Evolutionary conservation across 2,329 filamentous ascomycete species (phyloP).

Genomic region (Paramyrothecium sp.): DNA sequence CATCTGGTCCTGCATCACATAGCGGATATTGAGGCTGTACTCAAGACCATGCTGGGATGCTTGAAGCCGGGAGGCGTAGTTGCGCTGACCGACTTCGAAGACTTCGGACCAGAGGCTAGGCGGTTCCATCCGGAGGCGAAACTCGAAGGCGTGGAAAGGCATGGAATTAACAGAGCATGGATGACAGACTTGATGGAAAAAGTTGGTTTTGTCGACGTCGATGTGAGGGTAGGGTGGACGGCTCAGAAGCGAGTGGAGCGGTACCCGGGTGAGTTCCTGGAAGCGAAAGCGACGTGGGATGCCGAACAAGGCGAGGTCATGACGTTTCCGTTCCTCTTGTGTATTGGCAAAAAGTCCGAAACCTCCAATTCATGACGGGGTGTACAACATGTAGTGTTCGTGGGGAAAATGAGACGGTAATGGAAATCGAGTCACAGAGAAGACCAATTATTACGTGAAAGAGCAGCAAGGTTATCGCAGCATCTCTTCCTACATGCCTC

Average conservation of each 20-base stretch:
- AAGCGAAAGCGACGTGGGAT: slow-evolving; percentile 24
- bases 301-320: slow-evolving; percentile 22
- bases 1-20: slow-evolving; percentile 59
- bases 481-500: too few relatives aligned
- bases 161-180: slow-evolving; percentile 44
- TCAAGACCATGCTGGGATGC: slow-evolving; percentile 44
- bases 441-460: too few relatives aligned
- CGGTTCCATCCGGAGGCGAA: slow-evolving; percentile 51
- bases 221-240: slow-evolving; percentile 45
- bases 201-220: slow-evolving; percentile 36
- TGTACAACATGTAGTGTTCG: too few relatives aligned
- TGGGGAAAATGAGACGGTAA: too few relatives aligned
- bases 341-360: slow-evolving; percentile 25
- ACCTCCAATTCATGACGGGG: not conserved
- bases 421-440: too few relatives aligned
- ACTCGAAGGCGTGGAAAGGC: slow-evolving; percentile 52
- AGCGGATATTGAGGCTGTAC: slow-evolving; percentile 37
- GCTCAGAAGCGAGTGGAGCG: slow-evolving; percentile 49
- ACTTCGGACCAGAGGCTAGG: slow-evolving; percentile 50
- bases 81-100: slow-evolving; percentile 57
- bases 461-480: too few relatives aligned
- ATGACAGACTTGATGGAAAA: slow-evolving; percentile 40
- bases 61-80: slow-evolving; percentile 46
- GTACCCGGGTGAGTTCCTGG: slow-evolving; percentile 36
- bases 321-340: slow-evolving; percentile 37